phyloP scores from a whole-genome alignment of 164 flowering plant species.

The Umbellularia californica region DNA sequence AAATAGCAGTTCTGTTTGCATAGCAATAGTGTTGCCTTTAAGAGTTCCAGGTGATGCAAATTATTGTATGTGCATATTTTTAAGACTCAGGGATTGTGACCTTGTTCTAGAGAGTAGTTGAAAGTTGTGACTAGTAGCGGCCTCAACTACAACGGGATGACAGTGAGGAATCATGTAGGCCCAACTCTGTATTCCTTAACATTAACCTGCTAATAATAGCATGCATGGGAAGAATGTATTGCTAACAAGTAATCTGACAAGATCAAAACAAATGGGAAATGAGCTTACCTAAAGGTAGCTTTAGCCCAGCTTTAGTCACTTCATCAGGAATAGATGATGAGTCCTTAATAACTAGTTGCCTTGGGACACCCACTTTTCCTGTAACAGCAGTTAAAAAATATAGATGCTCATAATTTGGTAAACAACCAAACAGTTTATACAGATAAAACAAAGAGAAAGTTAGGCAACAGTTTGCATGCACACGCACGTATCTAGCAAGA shows the following conservation, averaged over 20 bases:
- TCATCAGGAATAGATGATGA: constrained; percentile 57
- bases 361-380: constrained; percentile 76
- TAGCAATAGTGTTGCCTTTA: too few species aligned
- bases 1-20: too few species aligned
- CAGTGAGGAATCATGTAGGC: too few species aligned
- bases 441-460: neutral
- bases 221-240: neutral
- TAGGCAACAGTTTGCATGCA: neutral
- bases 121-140: too few species aligned
- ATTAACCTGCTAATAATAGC: neutral
- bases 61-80: too few species aligned
- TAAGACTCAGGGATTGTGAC: too few species aligned
- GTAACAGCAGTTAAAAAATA: constrained; percentile 3
- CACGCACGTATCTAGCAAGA: neutral
- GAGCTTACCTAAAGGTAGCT: constrained; percentile 58
- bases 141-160: too few species aligned
- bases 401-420: neutral
- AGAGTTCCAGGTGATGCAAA: too few species aligned
- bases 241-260: neutral
- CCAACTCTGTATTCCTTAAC: too few species aligned
- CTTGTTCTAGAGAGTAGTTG: too few species aligned
- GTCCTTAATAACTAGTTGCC: constrained; percentile 68
- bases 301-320: constrained; percentile 63
- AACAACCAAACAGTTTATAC: neutral
- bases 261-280: neutral